Evolutionary conservation across 208 protist species (phyloP), one percentile per base, ranked within the genome.

Genomic region (Trichomonas vaginalis): DNA sequence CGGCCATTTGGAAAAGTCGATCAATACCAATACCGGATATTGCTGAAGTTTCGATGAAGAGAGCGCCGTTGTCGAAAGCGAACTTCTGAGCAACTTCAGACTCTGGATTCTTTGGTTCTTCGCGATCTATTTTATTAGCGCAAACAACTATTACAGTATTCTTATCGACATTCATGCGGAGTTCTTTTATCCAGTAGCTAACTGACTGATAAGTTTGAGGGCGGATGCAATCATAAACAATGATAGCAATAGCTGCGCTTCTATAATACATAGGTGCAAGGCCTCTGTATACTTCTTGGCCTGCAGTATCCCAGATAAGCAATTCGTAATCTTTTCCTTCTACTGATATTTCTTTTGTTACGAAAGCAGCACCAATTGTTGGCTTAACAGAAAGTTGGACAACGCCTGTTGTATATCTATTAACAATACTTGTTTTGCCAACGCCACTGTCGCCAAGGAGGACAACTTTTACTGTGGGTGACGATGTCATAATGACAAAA

Each of bases 221-320:
- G 96, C 99, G 99, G 8, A 98, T 98, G 96, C 99, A 99, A 97
- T 99, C 99, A 97, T 99, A 99, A 49, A 99, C 99, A 14, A 99
- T 98, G 96, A 99, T 98, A 17, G 99, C 99, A 15, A 51, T 79
- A 49, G 95, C n/a, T 21, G 82, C 82, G 37, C 37, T 14, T 3
- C 82, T 4, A 48, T 88, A 88, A 48, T 88, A 88, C 82, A 88
- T 47, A 6, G 82, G 82, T 48, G 82, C 82, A 32, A 88, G 39
- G 4, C n/a, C 35, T 27, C 82, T 45, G 37, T 88, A 88, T 21
- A 32, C 17, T 48, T 88, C 82, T 45, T 45, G 40, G 17, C 82
- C 82, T n/a, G n/a, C 82, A 35, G 82, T 88, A 47, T 88, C 82
- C 82, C 82, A 88, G n/a, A 88, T 88, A 42, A 45, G n/a, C 0